Evolutionary conservation across 306 rosid genomes (phyloP), one percentile per base, ranked within the genome.

Genomic region (Vigna reflexopilosa): DNA sequence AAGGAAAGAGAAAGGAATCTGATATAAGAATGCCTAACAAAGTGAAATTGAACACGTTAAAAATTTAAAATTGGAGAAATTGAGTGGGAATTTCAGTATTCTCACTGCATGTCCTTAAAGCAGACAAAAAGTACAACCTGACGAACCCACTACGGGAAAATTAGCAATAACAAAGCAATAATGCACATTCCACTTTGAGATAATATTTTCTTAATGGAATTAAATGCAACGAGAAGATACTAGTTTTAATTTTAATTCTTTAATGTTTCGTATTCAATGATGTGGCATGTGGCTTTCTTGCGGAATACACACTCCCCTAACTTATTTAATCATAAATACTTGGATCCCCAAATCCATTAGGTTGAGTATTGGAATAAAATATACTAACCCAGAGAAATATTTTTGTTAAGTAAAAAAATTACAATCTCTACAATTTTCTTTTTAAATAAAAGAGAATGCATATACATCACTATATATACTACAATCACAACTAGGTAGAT

Each of bases 261-360:
- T 30, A 4, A 30, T 30, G 34, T 4, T 44, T 10, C 36, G 47
- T 76, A 52, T 65, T 77, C 49, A 72, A 66, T 72, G 55, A 66
- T 65, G 70, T 26, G 58, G 66, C 59, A 1, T 77, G 81, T 80
- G 82, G 82, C 51, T 73, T 77, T 73, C 77, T 58, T 78, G 86
- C 67, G 84, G 58, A 66, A 58, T 79, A 63, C 85, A 81, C 80
- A 71, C 73, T 80, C 56, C 48, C 17, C 9, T 77, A 20, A 81
- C 14, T 80, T 54, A 49, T 70, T 49, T 70, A 64, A 13, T 67
- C 26, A 19, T 38, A 17, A 38, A 17, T 30, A 16, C 28, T 65
- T 22, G 13, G 70, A 73, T 58, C 57, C 48, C 16, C 72, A 57
- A 0, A 47, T 32, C 57, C 42, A 38, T 15, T 17, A 61, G 45